Conservation (phyloP, 345 rosid species). For the Syzygium aqueum region DNA sequence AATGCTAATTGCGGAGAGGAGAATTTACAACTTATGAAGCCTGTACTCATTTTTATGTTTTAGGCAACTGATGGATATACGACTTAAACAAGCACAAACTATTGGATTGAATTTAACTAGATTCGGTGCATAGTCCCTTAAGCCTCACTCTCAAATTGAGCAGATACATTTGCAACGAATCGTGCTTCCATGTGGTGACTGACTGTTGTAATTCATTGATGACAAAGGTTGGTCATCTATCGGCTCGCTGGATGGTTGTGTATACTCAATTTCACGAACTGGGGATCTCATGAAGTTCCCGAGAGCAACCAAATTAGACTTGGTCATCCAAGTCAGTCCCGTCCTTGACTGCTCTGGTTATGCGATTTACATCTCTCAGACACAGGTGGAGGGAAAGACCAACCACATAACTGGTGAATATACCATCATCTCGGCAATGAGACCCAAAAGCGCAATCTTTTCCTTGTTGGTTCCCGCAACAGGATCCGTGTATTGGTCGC, state of each 20-base stretch:
- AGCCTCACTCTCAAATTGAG: neutral
- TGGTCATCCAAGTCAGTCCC: slow-evolving; percentile 51
- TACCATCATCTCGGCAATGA: slow-evolving; percentile 47
- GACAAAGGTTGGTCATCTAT: slow-evolving; percentile 64
- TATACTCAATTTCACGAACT: slow-evolving; percentile 70
- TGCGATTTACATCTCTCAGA: slow-evolving; percentile 56
- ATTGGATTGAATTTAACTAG: neutral
- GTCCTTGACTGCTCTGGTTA: slow-evolving; percentile 66
- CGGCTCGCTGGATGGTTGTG: slow-evolving; percentile 75
- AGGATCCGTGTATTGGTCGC: slow-evolving; percentile 66
- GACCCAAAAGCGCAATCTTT: slow-evolving; percentile 44
- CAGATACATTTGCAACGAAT: neutral
- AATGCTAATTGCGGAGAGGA: neutral
- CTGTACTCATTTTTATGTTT: neutral
- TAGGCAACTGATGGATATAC: neutral
- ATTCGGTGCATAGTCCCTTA: neutral
- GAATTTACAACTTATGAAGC: neutral
- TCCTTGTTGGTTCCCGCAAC: slow-evolving; percentile 65
- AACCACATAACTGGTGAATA: slow-evolving; percentile 21
- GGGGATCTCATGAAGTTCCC: slow-evolving; percentile 52
- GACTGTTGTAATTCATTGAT: neutral
- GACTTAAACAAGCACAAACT: neutral
- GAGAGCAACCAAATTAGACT: slow-evolving; percentile 20
- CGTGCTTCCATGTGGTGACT: neutral
- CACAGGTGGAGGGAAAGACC: slow-evolving; percentile 50